Percentiles rank a stretch among this genome's conserved stretches.
Conservation (phyloP, 2,329 filamentous ascomycete species). For the Xylariaceae sp. region DNA sequence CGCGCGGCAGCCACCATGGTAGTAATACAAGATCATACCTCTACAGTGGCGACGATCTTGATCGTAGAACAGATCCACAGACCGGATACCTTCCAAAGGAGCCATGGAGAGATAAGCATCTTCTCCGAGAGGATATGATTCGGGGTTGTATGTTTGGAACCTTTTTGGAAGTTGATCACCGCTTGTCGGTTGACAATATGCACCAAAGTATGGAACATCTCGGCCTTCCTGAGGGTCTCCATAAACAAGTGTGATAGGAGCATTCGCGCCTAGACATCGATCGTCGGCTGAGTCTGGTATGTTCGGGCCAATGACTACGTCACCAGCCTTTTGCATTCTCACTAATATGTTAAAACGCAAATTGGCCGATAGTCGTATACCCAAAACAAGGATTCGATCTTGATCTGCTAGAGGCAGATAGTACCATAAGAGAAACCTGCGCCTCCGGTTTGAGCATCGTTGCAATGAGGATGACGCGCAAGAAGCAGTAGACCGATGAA, state of each 20-base stretch:
- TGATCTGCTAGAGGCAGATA: conserved; percentile 7
- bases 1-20: conserved; percentile 4
- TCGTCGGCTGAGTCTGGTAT: conserved; percentile 1
- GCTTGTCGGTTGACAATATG: conserved; percentile 1
- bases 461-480: conserved; percentile 1
- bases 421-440: conserved; percentile 3
- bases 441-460: conserved; percentile 1
- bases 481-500: conserved; percentile 2
- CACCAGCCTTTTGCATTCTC: conserved; percentile 2
- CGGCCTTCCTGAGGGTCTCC: conserved; percentile 3
- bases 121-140: conserved; percentile 2
- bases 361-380: background rate
- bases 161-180: background rate
- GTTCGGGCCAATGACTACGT: conserved; percentile 3
- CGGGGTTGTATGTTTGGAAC: conserved; percentile 1
- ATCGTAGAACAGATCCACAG: conserved; percentile 10
- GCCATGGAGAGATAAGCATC: conserved; percentile 3
- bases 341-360: conserved; percentile 4
- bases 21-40: conserved; percentile 6
- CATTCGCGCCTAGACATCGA: conserved; percentile 4
- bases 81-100: conserved; percentile 3
- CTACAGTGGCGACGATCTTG: conserved; percentile 4
- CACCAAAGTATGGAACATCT: conserved; percentile 3
- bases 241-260: conserved; percentile 7
- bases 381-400: conserved; percentile 5